Conservation (phyloP, 768 basidiomycete species). For the Boletus rubescentipes region DNA sequence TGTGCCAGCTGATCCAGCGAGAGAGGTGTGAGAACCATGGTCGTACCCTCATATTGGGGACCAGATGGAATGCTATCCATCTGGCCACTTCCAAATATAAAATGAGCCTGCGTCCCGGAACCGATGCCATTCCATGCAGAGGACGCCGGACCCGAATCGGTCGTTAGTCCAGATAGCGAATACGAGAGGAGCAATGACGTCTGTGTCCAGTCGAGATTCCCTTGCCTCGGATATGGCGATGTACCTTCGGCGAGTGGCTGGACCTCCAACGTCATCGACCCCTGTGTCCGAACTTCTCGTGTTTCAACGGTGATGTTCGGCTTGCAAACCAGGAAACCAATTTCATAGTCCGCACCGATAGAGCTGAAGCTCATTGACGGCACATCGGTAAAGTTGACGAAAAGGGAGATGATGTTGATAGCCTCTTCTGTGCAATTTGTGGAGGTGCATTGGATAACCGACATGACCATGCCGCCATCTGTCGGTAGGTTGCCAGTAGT, state of each 20-base stretch:
- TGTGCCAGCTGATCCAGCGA: constrained; percentile 3
- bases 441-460: constrained; percentile 14
- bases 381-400: constrained; percentile 12
- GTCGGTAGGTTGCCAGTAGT: constrained; percentile 17
- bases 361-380: constrained; percentile 12
- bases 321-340: constrained; percentile 24
- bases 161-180: constrained; percentile 7
- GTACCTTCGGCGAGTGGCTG: neutral
- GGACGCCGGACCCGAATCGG: constrained; percentile 7
- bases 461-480: constrained; percentile 17
- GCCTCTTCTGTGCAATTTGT: constrained; percentile 5
- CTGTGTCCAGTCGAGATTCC: constrained; percentile 18
- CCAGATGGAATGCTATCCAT: constrained; percentile 2
- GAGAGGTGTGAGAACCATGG: constrained; percentile 2
- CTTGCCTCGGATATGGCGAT: constrained; percentile 6
- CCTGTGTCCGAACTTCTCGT: constrained; percentile 20
- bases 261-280: constrained; percentile 11
- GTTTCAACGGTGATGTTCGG: constrained; percentile 24
- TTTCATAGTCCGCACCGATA: constrained; percentile 15
- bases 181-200: constrained; percentile 10
- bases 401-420: constrained; percentile 10
- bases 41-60: constrained; percentile 11
- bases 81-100: constrained; percentile 7
- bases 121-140: constrained; percentile 10
- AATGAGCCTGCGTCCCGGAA: constrained; percentile 9